phyloP scores from a whole-genome alignment of 352 stramenopile genomes.

The Halophytophthora batemanensis region DNA sequence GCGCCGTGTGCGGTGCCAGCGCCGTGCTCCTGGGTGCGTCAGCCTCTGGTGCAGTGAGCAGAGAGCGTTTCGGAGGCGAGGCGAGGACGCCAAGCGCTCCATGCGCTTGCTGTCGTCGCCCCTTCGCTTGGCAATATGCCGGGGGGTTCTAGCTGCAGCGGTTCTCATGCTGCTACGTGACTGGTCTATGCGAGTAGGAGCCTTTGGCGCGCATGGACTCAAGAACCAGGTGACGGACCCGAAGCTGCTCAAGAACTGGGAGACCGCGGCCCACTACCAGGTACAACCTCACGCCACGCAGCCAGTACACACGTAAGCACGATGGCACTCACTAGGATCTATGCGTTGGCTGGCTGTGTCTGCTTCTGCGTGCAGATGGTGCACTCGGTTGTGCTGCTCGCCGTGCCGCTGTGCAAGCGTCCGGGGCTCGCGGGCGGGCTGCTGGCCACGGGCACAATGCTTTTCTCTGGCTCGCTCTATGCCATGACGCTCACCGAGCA shows the following conservation, averaged over 20 bases:
- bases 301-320: no score
- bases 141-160: slow-evolving; percentile 1
- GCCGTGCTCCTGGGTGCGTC: slow-evolving; percentile 36
- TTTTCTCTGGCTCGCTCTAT: slow-evolving; percentile 84
- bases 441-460: slow-evolving; percentile 53
- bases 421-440: slow-evolving; percentile 56
- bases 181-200: slow-evolving; percentile 29
- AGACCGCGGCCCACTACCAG: slow-evolving; percentile 82
- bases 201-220: slow-evolving; percentile 76
- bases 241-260: slow-evolving; percentile 84
- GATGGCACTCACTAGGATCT: no score
- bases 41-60: no score
- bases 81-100: no score
- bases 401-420: slow-evolving; percentile 56
- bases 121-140: slow-evolving; percentile 16
- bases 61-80: no score
- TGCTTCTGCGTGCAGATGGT: slow-evolving; percentile 32
- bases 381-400: slow-evolving; percentile 74
- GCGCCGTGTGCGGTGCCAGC: slow-evolving; percentile 49
- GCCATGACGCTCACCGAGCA: slow-evolving; percentile 71
- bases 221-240: slow-evolving; percentile 66
- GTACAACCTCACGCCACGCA: slow-evolving; percentile 23
- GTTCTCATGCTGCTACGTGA: not conserved
- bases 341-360: no score
- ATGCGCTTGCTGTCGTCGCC: not conserved